Base-by-base conservation (phyloP, 2,329 filamentous ascomycete genomes). In the Talaromyces sp. region DNA sequence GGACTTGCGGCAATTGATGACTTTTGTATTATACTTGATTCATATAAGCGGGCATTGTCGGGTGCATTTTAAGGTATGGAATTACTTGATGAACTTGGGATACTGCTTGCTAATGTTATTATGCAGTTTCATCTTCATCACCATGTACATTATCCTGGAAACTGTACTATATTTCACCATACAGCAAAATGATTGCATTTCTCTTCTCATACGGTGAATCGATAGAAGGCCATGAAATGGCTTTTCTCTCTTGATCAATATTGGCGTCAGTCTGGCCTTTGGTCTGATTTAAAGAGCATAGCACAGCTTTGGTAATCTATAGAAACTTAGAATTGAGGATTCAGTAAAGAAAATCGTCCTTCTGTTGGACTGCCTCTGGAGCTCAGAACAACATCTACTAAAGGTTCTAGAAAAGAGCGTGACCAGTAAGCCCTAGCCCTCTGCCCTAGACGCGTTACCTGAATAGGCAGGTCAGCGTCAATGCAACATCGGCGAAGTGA, bases 101-200 rank as follows among this genome's bases (percentile, higher is more conserved):
- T 19, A 15, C n/a, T 25, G n/a, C 3, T 37, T 37, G 17, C 33
- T 37, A 13, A 37, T 33, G 2, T 25, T 25, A 2, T 22, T 1
- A 5, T 1, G 31, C 10, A 56, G 33, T 22, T 56, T 37, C 43
- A 25, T 27, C 27, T 22, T 17, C 54, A 41, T 17, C n/a, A 43
- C 3, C 37, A 52, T 62, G 47, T 54, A 54, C 50, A 62, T 62
- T 62, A 62, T 25, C 25, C 22, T 13, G 5, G 33, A 39, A n/a
- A 27, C 31, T 61, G 59, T 50, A 61, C 33, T 39, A 50, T 41
- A 35, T 37, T 50, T 39, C 13, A 9, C 27, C 13, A 37, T 11
- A 9, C 27, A 25, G 33, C 31, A 39, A 13, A 56, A 1, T 22
- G 11, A 31, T 54, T 54, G 17, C 11, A 15, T 56, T 3, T 9